Conservation (phyloP, 768 basidiomycete species). For the Suillus sp. region DNA sequence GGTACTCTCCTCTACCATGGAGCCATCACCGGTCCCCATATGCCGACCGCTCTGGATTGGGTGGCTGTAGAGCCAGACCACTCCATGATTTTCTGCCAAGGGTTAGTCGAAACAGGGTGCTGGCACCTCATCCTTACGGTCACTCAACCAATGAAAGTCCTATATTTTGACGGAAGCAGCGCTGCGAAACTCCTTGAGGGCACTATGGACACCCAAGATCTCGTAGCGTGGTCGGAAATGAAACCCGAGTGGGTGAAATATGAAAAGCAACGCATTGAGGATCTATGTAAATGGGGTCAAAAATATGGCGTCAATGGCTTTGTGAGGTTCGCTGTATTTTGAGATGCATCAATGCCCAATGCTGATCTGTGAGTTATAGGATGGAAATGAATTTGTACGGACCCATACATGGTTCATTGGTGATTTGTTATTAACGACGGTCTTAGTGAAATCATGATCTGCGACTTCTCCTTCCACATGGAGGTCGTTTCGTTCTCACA, state of each 20-base stretch:
- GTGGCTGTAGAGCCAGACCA: constrained; percentile 39
- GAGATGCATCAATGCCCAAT: neutral
- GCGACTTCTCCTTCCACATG: constrained; percentile 45
- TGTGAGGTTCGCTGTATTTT: constrained; percentile 24
- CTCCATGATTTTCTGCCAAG: constrained; percentile 38
- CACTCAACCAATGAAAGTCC: constrained; percentile 30
- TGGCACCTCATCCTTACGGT: constrained; percentile 35
- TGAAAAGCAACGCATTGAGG: constrained; percentile 30
- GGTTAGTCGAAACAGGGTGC: constrained; percentile 17
- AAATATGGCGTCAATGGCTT: constrained; percentile 36
- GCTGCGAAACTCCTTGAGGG: constrained; percentile 33
- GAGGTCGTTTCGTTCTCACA: constrained; percentile 42
- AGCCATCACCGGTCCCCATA: constrained; percentile 17
- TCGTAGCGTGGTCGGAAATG: constrained; percentile 35
- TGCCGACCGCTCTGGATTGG: constrained; percentile 28
- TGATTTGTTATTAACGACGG: neutral
- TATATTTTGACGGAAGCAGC: constrained; percentile 37
- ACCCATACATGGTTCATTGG: neutral
- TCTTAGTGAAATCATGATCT: constrained; percentile 50
- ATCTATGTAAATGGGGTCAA: constrained; percentile 38
- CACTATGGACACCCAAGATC: constrained; percentile 39
- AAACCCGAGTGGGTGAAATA: constrained; percentile 19
- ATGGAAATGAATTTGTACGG: constrained; percentile 55
- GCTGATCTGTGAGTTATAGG: constrained; percentile 21
- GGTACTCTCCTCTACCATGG: constrained; percentile 43